phyloP scores from a whole-genome alignment of 2,329 filamentous ascomycete genomes.

The Aurifilum marmelostoma region DNA sequence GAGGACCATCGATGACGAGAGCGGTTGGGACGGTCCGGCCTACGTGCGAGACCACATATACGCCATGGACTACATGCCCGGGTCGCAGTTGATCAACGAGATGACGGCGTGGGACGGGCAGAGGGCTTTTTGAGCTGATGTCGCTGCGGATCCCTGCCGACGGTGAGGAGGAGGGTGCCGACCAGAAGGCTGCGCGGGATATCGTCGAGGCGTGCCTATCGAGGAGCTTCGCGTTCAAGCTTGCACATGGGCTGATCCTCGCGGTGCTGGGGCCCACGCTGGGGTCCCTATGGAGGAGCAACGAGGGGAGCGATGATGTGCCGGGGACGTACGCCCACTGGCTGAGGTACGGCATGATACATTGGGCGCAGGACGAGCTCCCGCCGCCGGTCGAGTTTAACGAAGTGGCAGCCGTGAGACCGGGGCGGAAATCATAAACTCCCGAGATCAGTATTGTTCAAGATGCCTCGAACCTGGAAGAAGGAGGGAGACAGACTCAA shows the following conservation, averaged over 20 bases:
- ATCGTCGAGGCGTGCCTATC: slow-evolving; percentile 56
- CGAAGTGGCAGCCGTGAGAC: slow-evolving; percentile 42
- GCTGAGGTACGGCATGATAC: slow-evolving; percentile 53
- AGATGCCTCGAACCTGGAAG: neutral
- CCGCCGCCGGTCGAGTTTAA: slow-evolving; percentile 42
- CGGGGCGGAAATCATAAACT: neutral
- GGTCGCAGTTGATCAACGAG: slow-evolving; percentile 56
- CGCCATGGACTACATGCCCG: slow-evolving; percentile 53
- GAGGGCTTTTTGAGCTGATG: slow-evolving; percentile 54
- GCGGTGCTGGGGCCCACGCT: slow-evolving; percentile 53
- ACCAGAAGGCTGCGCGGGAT: slow-evolving; percentile 52
- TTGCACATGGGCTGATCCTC: slow-evolving; percentile 58
- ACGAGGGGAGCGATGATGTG: slow-evolving; percentile 52
- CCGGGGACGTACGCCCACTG: slow-evolving; percentile 58
- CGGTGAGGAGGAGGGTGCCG: slow-evolving; percentile 45
- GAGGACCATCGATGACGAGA: slow-evolving; percentile 53
- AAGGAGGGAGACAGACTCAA: no score
- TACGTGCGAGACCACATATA: slow-evolving; percentile 55
- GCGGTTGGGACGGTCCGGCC: slow-evolving; percentile 56
- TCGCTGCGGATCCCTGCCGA: slow-evolving; percentile 44
- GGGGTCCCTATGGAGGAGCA: slow-evolving; percentile 55
- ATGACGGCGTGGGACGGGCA: slow-evolving; percentile 55
- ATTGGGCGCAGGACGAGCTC: slow-evolving; percentile 49
- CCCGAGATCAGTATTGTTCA: neutral
- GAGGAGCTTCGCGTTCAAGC: slow-evolving; percentile 57